Evolutionary conservation across 495 filamentous ascomycete genomes (phyloP), one percentile per base, ranked within the genome.

Genomic region (Tuber umbilicatum): DNA sequence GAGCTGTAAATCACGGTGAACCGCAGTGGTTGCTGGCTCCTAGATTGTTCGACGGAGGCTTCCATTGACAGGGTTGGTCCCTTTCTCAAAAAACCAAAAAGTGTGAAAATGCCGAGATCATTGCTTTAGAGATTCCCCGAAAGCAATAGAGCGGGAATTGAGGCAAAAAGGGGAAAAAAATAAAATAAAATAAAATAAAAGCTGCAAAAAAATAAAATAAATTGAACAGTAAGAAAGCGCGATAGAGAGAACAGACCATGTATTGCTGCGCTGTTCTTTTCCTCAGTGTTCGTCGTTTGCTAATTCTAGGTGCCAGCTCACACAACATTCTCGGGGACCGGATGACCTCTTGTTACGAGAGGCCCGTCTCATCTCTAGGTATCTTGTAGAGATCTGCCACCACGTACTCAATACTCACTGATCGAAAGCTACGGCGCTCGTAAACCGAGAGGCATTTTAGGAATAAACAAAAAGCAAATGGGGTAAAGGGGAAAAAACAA

Each of bases 31-130:
- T 68, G 40, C 69, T 70, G 45, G 75, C 78, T 76, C 77, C 74
- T 69, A 78, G 77, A 79, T 78, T 79, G 77, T 79, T 79, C 77
- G 75, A 78, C 77, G 69, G 72, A 79, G 72, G 76, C 77, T 79
- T 79, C 77, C 77, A 79, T 79, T 72, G 77, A 72, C 71, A 73
- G 60, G 43, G 69, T 72, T 79, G 77, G 55, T 35, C 55, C 55
- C 19, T 64, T 35, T 35, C 35, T 35, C 10, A 31, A 35, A 27
- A 60, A 64, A 64, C 27, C n/a, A 31, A 64, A 64, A 35, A 64
- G 14, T 64, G 14, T 31, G 27, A 64, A 64, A 64, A 35, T 64
- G 31, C 55, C 50, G 50, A 31, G 50, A 4, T 31, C 50, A 60
- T 60, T 60, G 7, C 50, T 60, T 12, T 64, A 64, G 27, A 64